These are phyloP conservation scores for Aquilaria yunnanensis DNA, from an alignment of 345 rosid genomes.

Conservation along the genomic window DNA sequence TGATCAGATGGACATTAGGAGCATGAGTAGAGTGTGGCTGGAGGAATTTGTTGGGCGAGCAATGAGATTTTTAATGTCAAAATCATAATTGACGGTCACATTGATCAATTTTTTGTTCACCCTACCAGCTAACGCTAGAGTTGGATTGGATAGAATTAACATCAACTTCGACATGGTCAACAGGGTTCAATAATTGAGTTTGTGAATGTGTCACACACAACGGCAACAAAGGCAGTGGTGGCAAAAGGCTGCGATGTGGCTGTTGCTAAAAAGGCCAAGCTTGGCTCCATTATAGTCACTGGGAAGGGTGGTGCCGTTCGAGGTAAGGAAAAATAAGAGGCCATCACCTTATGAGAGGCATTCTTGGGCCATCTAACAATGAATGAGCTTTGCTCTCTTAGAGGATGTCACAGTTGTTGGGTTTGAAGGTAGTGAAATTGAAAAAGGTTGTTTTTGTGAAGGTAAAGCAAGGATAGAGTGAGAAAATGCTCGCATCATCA, in stretches of 20 bases:
- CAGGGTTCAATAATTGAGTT: background rate
- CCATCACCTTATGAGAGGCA: background rate
- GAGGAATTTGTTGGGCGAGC: background rate
- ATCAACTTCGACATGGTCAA: background rate
- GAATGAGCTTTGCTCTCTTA: background rate
- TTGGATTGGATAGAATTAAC: background rate
- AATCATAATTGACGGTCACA: background rate
- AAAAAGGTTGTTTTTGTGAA: too few species aligned
- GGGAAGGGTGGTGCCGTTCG: background rate
- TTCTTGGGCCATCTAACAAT: background rate
- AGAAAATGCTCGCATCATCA: too few species aligned
- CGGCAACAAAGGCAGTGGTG: background rate
- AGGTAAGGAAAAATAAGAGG: background rate
- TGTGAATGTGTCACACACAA: constrained; percentile 1
- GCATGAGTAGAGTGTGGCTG: too few species aligned
- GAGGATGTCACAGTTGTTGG: too few species aligned
- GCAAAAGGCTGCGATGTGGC: background rate
- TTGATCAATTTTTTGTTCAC: too few species aligned
- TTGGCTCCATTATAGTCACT: background rate
- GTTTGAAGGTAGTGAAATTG: too few species aligned
- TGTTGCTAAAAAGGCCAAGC: constrained; percentile 4
- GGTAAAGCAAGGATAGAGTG: too few species aligned
- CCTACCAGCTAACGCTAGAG: background rate
- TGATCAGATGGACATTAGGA: background rate
- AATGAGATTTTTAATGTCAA: background rate